Conservation (phyloP, 2,329 filamentous ascomycete genomes). For the Aspergillus sp. region DNA sequence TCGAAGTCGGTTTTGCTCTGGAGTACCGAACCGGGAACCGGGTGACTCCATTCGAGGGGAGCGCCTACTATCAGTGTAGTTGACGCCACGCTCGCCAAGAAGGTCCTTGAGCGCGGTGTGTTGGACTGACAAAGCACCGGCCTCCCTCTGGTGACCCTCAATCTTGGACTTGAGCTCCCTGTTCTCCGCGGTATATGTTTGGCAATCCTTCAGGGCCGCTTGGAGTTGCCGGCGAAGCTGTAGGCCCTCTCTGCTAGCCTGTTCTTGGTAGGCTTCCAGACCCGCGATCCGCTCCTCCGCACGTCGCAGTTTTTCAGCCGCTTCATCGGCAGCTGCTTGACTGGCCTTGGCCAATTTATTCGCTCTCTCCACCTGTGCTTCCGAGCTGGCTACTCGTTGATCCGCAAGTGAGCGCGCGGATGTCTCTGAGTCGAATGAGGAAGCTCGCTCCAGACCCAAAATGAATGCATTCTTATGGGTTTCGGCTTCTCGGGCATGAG, state of each 20-base stretch:
- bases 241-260: slow-evolving; percentile 89
- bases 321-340: slow-evolving; percentile 80
- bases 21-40: slow-evolving; percentile 71
- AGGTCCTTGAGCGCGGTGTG: slow-evolving; percentile 93
- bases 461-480: slow-evolving; percentile 82
- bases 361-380: slow-evolving; percentile 75
- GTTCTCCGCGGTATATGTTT: slow-evolving; percentile 77
- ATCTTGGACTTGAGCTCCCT: slow-evolving; percentile 79
- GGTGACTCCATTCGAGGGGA: slow-evolving; percentile 72
- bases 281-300: slow-evolving; percentile 97
- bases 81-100: slow-evolving; percentile 83
- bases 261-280: slow-evolving; percentile 94
- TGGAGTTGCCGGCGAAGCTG: slow-evolving; percentile 88
- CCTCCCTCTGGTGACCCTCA: slow-evolving; percentile 83
- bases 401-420: slow-evolving; percentile 41
- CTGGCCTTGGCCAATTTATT: slow-evolving; percentile 83
- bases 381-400: slow-evolving; percentile 68
- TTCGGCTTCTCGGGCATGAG: slow-evolving; percentile 81
- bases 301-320: slow-evolving; percentile 83
- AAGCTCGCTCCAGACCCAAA: slow-evolving; percentile 75
- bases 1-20: slow-evolving; percentile 74
- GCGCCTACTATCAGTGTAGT: slow-evolving; percentile 67
- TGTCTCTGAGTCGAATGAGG: slow-evolving; percentile 41
- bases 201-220: slow-evolving; percentile 76
- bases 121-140: slow-evolving; percentile 90